These are phyloP conservation scores for Westerdykella aurantiaca DNA, from an alignment of 2,329 filamentous ascomycete genomes.

Conservation along the genomic window DNA sequence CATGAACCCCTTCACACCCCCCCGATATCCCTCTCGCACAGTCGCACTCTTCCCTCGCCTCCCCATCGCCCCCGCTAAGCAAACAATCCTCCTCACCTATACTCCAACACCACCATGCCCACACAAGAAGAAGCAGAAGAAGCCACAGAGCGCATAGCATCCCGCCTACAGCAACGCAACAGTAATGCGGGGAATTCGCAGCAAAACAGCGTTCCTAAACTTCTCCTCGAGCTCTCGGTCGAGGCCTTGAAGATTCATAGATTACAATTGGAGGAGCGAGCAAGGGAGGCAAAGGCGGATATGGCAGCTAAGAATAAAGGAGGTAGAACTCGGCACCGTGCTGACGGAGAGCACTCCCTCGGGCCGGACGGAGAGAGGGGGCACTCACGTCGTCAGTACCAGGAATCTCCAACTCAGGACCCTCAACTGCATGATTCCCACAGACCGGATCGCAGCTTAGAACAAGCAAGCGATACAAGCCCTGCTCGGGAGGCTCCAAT, in stretches of 20 bases:
- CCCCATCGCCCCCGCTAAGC: not conserved
- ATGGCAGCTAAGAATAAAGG: not conserved
- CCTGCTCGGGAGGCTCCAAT: not conserved
- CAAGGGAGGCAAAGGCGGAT: not conserved
- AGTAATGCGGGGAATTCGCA: not conserved
- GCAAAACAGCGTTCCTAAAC: not conserved
- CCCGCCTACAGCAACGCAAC: not conserved
- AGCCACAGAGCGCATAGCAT: not conserved
- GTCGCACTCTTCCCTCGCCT: not conserved
- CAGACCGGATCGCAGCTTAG: not conserved
- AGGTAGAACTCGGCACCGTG: not conserved
- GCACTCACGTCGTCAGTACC: not conserved
- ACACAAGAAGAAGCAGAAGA: not conserved
- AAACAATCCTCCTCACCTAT: not conserved
- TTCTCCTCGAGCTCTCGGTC: constrained; percentile 17
- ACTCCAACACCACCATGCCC: not conserved
- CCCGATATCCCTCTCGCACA: not conserved
- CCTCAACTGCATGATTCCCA: not conserved
- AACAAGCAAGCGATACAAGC: not conserved
- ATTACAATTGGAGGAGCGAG: constrained; percentile 11
- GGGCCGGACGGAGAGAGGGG: not conserved
- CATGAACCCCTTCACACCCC: too few relatives aligned
- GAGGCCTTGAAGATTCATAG: constrained; percentile 18
- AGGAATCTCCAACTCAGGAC: not conserved
- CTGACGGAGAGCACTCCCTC: not conserved